phyloP scores from a whole-genome alignment of 805 yeast species.

The Isabelozyma heimii region DNA sequence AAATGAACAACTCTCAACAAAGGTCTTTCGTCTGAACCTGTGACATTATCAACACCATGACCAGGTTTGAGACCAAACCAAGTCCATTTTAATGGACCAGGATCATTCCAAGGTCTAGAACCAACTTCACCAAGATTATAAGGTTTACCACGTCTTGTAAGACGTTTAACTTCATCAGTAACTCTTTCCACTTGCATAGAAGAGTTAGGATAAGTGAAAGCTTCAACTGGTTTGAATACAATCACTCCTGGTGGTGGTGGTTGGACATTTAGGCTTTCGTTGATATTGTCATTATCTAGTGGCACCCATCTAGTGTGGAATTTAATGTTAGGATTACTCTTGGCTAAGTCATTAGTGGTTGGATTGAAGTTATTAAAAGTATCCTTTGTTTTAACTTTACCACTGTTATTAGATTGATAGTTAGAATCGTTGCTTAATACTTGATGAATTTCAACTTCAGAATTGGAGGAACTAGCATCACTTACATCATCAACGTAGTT shows the following conservation, averaged over 20 bases:
- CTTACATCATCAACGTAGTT: conserved; percentile 16
- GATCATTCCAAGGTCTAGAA: conserved; percentile 89
- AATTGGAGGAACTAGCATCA: conserved; percentile 5
- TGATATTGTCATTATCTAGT: conserved; percentile 45
- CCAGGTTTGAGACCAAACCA: conserved; percentile 8
- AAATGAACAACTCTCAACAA: conserved; percentile 67
- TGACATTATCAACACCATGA: conserved; percentile 23
- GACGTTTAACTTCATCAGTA: conserved; percentile 59
- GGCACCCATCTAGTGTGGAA: conserved; percentile 74
- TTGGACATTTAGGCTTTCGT: conserved; percentile 53
- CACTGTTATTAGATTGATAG: conserved; percentile 19
- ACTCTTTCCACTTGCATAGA: conserved; percentile 70
- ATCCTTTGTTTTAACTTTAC: conserved; percentile 13
- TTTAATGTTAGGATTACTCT: conserved; percentile 31
- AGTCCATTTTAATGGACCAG: conserved; percentile 55
- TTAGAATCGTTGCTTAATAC: conserved; percentile 32
- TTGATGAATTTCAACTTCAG: conserved; percentile 41
- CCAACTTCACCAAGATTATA: conserved; percentile 36
- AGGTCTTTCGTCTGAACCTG: conserved; percentile 53
- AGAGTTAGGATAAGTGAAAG: conserved; percentile 79
- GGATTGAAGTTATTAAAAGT: conserved; percentile 4
- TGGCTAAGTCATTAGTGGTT: conserved; percentile 19
- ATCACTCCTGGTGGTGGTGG: conserved; percentile 92
- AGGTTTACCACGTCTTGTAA: conserved; percentile 61
- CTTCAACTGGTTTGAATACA: conserved; percentile 79